Evolutionary conservation across 2,329 filamentous ascomycete species (phyloP), one percentile per base, ranked within the genome.

Genomic region (Trichoderma semiorbis): DNA sequence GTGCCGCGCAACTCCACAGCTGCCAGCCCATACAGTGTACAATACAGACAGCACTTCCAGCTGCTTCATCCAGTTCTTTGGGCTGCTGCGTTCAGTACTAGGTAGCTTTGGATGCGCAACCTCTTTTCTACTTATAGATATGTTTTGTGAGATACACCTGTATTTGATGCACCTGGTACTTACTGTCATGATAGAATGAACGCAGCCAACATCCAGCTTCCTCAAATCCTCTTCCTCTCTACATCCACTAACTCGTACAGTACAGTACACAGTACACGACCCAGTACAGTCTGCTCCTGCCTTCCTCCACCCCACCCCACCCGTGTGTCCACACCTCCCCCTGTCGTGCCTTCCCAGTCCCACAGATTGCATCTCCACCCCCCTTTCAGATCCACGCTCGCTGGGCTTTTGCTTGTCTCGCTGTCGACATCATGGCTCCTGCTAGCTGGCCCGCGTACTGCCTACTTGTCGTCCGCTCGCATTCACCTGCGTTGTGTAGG

Each of bases 331-430:
- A 69, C 66, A 61, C 66, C 66, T 58, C 53, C 57, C 60, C 60
- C 50, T 57, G 39, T 69, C 66, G 26, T 68, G 57, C 53, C 71
- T 63, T 70, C 60, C 65, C 53, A 69, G 70, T 63, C 57, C 66
- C 71, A 72, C 71, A 72, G 71, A 72, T 70, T 72, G 66, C 71
- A 72, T 72, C 66, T 58, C 71, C 71, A 72, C 71, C 68, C 71
- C 71, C 71, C 71, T 72, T 72, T 71, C 39, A 72, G 71, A 72
- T 72, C 69, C 71, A 72, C 71, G 50, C 62, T 67, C 30, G 66
- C 66, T 53, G 55, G 36, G 39, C 39, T 43, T 60, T 21, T 60
- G 57, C 55, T 57, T 64, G 68, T 71, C 71, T 72, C 30, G 71
- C 62, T 62, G 62, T 72, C 71, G 68, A 72, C 71, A 71, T 72